Base-by-base conservation (phyloP, 257 asterid species). In the Echium plantagineum region DNA sequence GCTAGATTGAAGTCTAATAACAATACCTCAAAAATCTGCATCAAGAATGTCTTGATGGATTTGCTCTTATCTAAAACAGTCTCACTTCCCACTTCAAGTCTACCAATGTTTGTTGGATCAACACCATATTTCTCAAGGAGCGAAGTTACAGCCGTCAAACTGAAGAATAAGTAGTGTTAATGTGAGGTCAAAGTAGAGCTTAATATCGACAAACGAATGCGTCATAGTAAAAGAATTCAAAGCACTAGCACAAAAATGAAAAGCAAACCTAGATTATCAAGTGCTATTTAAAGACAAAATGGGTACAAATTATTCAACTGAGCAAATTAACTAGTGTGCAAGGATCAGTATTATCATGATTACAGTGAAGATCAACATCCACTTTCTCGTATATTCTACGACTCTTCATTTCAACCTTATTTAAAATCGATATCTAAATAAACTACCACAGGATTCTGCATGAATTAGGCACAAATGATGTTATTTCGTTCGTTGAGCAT, bases 41-140 rank as follows among this genome's bases (percentile, higher is more conserved):
- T 93, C 83, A 93, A 71, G 66, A 93, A 93, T 60, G 97, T 93
- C 80, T 93, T 93, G 56, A 93, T 93, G 69, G 99, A 93, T 75
- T 93, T 93, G 85, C 99, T 93, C 75, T 93, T 93, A 71, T 93
- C 99, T 13, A 93, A 80, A 59, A 93, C 97, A 46, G 99, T 93
- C 79, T 93, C 99, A 64, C 95, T 85, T 69, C 99, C 99, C 62
- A 93, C 99, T 77, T 93, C 99, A 64, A 93, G 83, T 38, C 99
- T 89, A 59, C 99, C 99, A 69, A 89, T 86, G 80, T 81, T 83
- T 72, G 80, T 93, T 3, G 97, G 94, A 63, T 85, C 97, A 57
- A 93, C 70, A 16, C 70, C 82, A 53, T 86, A 93, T 78, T 89
- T 89, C 71, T 89, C 88, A 60, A 93, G 86, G 68, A 93, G 97